Base-by-base conservation (phyloP, 306 rosid genomes). In the Pachyrhizus erosus region DNA sequence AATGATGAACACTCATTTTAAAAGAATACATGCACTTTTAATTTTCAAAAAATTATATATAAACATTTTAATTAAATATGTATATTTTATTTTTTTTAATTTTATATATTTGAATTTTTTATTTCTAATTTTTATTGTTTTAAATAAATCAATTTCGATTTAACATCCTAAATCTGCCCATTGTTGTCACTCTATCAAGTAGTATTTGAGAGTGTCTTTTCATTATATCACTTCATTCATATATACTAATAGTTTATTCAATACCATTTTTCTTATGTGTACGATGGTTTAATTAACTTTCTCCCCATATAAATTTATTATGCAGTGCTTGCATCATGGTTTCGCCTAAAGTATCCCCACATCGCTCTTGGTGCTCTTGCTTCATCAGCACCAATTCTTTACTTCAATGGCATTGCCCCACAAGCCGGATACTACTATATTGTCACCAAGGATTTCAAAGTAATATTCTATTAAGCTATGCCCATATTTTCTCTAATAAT, bases 241-340 rank as follows among this genome's bases (percentile, higher is more conserved):
- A 17, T 18, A 49, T 49, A 45, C 3, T 31, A 39, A 55, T 29
- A 29, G 13, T 77, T 77, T 34, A 49, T 65, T 52, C 20, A 52
- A 68, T 67, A 34, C 14, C 13, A 51, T 5, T 64, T 15, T 57
- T 8, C 0, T 33, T n/a, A 10, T 69, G 15, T 70, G 39, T 37
- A 73, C 0, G 18, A 52, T 21, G 67, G 45, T 34, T 74, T 66
- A 29, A 27, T 26, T 17, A 18, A 27, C 27, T 46, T 29, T 20
- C 1, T 27, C 10, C 20, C 9, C 9, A 20, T 17, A 68, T 34
- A 20, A 27, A 18, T 48, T 29, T 42, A 34, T 29, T 77, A 17
- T 74, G 37, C 84, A 91, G 90, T 89, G 92, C 91, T 89, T 15
- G 90, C 92, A 9, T 72, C 94, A 20, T 89, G 94, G 92, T 91